Percentiles rank a stretch among this genome's conserved stretches.
Conservation (phyloP, 345 rosid genomes). For the Capsella bursapastoris region DNA sequence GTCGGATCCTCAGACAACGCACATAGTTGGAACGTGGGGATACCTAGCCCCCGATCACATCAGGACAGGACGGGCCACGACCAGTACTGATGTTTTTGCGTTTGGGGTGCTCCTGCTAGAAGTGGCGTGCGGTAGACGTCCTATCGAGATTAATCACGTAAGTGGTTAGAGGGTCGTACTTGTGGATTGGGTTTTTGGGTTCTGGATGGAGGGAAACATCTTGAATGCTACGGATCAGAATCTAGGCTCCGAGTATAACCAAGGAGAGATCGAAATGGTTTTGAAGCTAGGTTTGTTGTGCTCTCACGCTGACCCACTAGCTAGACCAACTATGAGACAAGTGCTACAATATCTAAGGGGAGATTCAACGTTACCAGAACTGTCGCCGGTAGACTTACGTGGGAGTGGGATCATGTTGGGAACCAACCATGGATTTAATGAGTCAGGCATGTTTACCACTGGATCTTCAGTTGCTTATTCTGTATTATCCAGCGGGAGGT, state of each 20-base stretch:
- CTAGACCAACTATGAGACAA: constrained; percentile 67
- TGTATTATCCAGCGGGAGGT: constrained; percentile 60
- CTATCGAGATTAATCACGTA: constrained; percentile 38
- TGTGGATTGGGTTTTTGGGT: constrained; percentile 73
- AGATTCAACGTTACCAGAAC: constrained; percentile 49
- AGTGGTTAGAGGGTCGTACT: constrained; percentile 32
- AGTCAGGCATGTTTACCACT: constrained; percentile 25
- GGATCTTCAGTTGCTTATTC: constrained; percentile 50
- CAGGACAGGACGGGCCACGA: constrained; percentile 67
- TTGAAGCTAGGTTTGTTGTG: constrained; percentile 74
- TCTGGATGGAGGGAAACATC: constrained; percentile 50
- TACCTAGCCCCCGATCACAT: constrained; percentile 83
- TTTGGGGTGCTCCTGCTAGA: constrained; percentile 83
- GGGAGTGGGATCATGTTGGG: constrained; percentile 35
- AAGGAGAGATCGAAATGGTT: constrained; percentile 53
- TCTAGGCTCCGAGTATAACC: constrained; percentile 27
- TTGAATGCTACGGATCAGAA: constrained; percentile 63
- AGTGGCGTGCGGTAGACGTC: constrained; percentile 74
- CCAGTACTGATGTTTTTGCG: constrained; percentile 73
- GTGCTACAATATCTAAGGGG: constrained; percentile 61
- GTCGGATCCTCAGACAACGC: constrained; percentile 67
- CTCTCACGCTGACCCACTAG: constrained; percentile 50
- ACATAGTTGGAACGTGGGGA: constrained; percentile 86
- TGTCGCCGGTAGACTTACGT: constrained; percentile 38
- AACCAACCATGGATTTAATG: constrained; percentile 41